Base-by-base conservation (phyloP, 2,329 filamentous ascomycete species). In the Sporothrix phasma region DNA sequence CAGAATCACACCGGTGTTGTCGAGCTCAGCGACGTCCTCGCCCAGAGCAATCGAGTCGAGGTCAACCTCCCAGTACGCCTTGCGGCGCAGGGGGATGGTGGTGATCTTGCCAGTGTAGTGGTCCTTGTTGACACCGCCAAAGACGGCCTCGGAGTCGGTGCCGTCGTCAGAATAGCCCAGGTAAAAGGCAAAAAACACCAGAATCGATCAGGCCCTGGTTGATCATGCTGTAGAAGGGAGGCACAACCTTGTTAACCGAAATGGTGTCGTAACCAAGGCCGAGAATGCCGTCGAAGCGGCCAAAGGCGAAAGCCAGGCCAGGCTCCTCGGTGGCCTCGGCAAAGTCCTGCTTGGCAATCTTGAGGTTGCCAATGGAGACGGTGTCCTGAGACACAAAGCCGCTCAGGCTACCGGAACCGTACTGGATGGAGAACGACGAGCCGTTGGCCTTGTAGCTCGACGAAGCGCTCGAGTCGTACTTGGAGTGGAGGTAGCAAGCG, bases 51-150 rank as follows among this genome's bases (percentile, higher is more conserved):
- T 94, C 68, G 91, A 83, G 73, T 97, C 88, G 67, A 99, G 87
- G 73, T 97, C 92, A 64, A 99, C 93, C 84, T 99, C 94, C 94
- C 94, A 99, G 85, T 99, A 99, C 59, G 94, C 94, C 88, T 97
- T 97, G 76, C 94, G 90, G 77, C 94, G 90, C 71, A 99, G 85
- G 63, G 94, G 94, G 70, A 99, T 91, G 77, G 92, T 95, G 75
- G 87, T 90, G 72, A 99, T 84, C 77, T 97, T 88, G 73, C 94
- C 94, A 45, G 83, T 87, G 76, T 82, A 86, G 81, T 94, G 91
- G 74, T 81, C 80, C 79, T 91, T 80, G 77, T 97, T 88, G 67
- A 96, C 78, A 69, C 93, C 93, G 76, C 93, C 93, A 70, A 99
- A 99, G 69, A 88, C 86, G 66, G 87, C 92, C 79, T 92, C 92